Evolutionary conservation across 169 alveolate species (phyloP).

Genomic region (Eimeria brunetti): DNA sequence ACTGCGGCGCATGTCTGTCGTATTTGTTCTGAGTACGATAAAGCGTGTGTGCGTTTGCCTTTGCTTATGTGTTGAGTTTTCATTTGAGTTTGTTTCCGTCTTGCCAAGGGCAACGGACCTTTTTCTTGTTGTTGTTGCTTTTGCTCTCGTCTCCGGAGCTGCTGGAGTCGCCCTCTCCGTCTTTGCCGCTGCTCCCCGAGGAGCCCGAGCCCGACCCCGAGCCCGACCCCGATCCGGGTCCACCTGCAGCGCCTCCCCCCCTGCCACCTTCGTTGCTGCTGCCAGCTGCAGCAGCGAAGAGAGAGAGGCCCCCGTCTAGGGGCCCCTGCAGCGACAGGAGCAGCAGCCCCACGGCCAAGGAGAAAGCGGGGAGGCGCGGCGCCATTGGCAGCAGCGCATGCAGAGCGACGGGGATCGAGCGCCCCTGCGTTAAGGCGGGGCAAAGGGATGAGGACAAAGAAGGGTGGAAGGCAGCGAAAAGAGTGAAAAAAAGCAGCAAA

Average conservation of each 20-base stretch:
- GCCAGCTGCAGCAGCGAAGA: neutral
- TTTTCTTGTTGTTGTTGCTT: neutral
- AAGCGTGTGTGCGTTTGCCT: too few species aligned
- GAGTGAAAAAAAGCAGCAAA: neutral
- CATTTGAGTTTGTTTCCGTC: neutral
- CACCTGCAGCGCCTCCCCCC: neutral
- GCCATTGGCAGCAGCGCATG: conserved; percentile 10
- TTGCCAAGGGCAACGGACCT: neutral
- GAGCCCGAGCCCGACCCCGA: conserved; percentile 1
- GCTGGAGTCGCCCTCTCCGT: neutral
- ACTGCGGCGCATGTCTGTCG: too few species aligned
- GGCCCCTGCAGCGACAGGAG: neutral
- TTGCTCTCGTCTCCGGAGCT: neutral
- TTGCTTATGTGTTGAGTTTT: neutral
- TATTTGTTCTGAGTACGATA: too few species aligned
- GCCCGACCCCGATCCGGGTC: neutral
- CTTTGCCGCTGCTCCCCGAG: neutral
- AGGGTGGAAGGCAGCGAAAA: neutral
- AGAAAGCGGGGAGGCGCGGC: neutral
- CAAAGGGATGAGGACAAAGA: too few species aligned
- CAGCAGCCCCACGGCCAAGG: neutral
- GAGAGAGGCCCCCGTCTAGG: neutral
- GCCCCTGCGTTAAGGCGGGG: neutral
- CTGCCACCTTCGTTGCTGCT: neutral
- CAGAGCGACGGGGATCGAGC: neutral